Conservation (phyloP, 768 basidiomycete genomes). For the Hortiboletus flavorubellus region DNA sequence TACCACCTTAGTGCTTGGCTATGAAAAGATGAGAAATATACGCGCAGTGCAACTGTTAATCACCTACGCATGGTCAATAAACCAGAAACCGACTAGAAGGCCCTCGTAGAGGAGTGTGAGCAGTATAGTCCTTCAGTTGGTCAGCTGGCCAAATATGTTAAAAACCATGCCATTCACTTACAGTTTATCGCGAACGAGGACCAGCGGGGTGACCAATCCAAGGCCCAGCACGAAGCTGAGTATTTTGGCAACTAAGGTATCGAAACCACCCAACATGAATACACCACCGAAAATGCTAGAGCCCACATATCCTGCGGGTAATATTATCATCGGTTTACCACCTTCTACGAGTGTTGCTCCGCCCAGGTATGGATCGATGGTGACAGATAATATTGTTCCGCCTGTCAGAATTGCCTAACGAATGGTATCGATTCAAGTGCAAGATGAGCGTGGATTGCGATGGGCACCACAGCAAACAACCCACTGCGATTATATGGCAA, state of each 20-base stretch:
- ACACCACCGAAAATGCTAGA: conserved; percentile 78
- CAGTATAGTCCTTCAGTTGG: conserved; percentile 66
- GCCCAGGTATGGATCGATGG: conserved; percentile 81
- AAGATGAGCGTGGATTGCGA: conserved; percentile 7
- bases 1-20: conserved; percentile 84
- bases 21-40: conserved; percentile 10
- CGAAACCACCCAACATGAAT: conserved; percentile 82
- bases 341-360: conserved; percentile 65
- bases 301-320: conserved; percentile 79
- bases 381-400: conserved; percentile 72
- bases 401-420: conserved; percentile 73
- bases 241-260: conserved; percentile 88
- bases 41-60: conserved; percentile 1
- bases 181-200: conserved; percentile 88
- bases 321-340: conserved; percentile 66
- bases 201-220: conserved; percentile 80
- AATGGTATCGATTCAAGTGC: neutral
- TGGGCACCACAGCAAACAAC: conserved; percentile 27
- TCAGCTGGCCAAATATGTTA: conserved; percentile 8
- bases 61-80: conserved; percentile 84
- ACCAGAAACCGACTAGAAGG: conserved; percentile 91
- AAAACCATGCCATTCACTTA: conserved; percentile 37
- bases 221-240: conserved; percentile 88
- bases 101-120: conserved; percentile 82
- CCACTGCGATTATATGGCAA: conserved; percentile 74